Percentiles rank a stretch among this genome's conserved stretches.
Conservation (phyloP, 805 yeast species). For the Teunomyces gatunensis region DNA sequence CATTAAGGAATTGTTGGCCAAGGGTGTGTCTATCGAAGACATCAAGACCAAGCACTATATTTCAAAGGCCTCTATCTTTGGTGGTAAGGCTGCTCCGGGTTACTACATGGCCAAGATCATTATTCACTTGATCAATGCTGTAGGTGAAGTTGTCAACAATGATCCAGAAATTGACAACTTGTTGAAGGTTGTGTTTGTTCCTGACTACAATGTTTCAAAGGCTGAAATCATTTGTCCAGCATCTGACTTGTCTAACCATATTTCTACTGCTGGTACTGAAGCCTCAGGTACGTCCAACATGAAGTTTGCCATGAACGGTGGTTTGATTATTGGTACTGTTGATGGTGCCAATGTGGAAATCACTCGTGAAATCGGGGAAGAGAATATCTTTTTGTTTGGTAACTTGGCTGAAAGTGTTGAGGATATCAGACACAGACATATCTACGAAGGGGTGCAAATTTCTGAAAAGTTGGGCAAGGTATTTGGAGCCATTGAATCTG, state of each 20-base stretch:
- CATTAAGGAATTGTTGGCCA: conserved; percentile 64
- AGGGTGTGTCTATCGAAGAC: conserved; percentile 39
- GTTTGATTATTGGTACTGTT: conserved; percentile 90
- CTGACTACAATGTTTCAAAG: conserved; percentile 91
- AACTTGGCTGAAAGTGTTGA: conserved; percentile 88
- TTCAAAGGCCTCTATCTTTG: conserved; percentile 79
- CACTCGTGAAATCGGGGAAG: conserved; percentile 91
- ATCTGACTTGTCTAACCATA: conserved; percentile 87
- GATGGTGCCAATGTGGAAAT: conserved; percentile 97
- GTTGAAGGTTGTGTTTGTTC: conserved; percentile 82
- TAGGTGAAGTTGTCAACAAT: conserved; percentile 73
- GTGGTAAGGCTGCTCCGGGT: conserved; percentile 98
- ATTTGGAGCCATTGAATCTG: conserved; percentile 62
- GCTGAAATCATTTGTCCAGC: conserved; percentile 91
- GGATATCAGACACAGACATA: conserved; percentile 74
- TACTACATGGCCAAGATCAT: conserved; percentile 92
- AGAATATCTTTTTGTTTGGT: conserved; percentile 88
- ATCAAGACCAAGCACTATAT: conserved; percentile 61
- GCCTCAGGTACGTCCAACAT: conserved; percentile 95
- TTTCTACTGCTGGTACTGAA: conserved; percentile 96
- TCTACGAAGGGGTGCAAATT: conserved; percentile 54
- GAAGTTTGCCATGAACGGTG: conserved; percentile 94
- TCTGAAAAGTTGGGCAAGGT: conserved; percentile 63
- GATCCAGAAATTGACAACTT: conserved; percentile 73
- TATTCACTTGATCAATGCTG: conserved; percentile 80